phyloP scores from a whole-genome alignment of 176 grass and related monocot genomes.

The sorghum (Sorghum bicolor) region DNA sequence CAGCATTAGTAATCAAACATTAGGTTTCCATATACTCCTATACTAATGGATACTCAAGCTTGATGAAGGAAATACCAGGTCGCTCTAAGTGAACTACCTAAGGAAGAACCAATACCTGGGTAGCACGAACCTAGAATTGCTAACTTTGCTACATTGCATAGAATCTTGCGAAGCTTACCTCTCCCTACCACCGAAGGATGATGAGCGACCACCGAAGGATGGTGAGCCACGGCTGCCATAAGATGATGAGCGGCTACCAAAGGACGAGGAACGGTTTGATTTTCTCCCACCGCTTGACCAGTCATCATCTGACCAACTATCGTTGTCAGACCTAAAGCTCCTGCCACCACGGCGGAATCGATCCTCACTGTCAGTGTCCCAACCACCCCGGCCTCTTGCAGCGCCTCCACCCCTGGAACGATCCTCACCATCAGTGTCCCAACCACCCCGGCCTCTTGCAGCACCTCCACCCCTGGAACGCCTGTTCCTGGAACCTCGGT shows the following conservation, averaged over 20 bases:
- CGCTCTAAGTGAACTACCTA: background rate
- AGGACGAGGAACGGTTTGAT: constrained; percentile 54
- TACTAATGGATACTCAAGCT: background rate
- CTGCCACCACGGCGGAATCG: constrained; percentile 53
- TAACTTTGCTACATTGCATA: background rate
- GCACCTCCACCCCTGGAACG: constrained; percentile 28
- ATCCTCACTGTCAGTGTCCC: constrained; percentile 54
- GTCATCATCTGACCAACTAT: constrained; percentile 54
- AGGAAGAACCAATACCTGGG: background rate
- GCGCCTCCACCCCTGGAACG: constrained; percentile 21
- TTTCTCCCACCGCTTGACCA: constrained; percentile 47
- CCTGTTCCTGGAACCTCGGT: constrained; percentile 50
- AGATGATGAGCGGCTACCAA: constrained; percentile 35
- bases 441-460: constrained; percentile 43
- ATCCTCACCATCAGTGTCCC: constrained; percentile 55
- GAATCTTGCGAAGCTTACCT: constrained; percentile 34
- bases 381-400: constrained; percentile 43
- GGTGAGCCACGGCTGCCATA: constrained; percentile 31
- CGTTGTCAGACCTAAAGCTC: constrained; percentile 56
- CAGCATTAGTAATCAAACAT: background rate
- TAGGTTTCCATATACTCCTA: background rate
- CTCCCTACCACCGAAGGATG: constrained; percentile 58
- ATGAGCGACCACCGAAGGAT: constrained; percentile 35
- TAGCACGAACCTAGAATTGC: background rate
- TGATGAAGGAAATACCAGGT: background rate